phyloP scores from a whole-genome alignment of 2,329 filamentous ascomycete species.

The Pyricularia pennisetigena region DNA sequence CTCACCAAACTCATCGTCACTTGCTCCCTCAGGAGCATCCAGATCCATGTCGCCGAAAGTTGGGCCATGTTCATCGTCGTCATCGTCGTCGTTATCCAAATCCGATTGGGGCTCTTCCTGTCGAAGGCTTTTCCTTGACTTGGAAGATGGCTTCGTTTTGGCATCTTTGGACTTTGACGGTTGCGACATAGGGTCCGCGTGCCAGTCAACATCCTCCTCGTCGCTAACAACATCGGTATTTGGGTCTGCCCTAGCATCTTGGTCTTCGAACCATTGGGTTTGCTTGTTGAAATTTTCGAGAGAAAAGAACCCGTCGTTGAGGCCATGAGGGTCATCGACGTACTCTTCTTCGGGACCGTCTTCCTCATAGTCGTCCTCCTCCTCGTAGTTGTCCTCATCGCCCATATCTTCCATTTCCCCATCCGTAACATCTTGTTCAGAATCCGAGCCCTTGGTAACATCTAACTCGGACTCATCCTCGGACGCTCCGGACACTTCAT shows the following conservation, averaged over 20 bases:
- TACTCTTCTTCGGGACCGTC: constrained; percentile 38
- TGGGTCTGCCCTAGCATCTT: constrained; percentile 68
- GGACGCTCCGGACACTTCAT: neutral
- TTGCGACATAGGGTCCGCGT: constrained; percentile 57
- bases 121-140: constrained; percentile 4
- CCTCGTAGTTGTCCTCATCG: constrained; percentile 25
- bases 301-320: constrained; percentile 97
- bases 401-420: constrained; percentile 22
- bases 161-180: constrained; percentile 18
- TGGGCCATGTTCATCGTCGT: constrained; percentile 66
- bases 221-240: constrained; percentile 68
- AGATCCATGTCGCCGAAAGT: constrained; percentile 76
- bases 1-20: constrained; percentile 45
- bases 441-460: constrained; percentile 15
- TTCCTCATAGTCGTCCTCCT: constrained; percentile 34
- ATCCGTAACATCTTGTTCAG: constrained; percentile 19
- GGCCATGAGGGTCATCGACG: constrained; percentile 64
- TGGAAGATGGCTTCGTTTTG: constrained; percentile 14
- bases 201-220: constrained; percentile 84
- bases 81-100: constrained; percentile 33
- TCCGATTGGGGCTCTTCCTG: constrained; percentile 16
- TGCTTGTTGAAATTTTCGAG: constrained; percentile 97
- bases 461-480: constrained; percentile 15
- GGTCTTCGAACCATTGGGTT: constrained; percentile 79
- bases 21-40: constrained; percentile 60